phyloP scores from a whole-genome alignment of 495 filamentous ascomycete species.

The Talaromyces adpressus region DNA sequence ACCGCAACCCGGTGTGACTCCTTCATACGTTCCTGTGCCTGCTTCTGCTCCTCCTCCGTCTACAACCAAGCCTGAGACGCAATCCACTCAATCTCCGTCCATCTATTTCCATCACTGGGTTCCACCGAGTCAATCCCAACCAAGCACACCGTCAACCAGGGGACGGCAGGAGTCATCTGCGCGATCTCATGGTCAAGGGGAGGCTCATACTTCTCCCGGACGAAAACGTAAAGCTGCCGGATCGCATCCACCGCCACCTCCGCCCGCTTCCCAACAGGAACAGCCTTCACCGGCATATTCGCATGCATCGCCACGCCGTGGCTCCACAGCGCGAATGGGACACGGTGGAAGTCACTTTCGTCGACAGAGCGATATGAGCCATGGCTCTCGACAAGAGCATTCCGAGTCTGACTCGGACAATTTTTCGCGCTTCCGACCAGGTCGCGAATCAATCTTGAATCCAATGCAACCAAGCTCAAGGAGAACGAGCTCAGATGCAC shows the following conservation, averaged over 20 bases:
- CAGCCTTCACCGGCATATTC: neutral
- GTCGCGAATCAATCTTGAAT: neutral
- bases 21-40: conserved; percentile 23
- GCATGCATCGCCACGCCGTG: neutral
- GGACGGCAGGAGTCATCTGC: conserved; percentile 20
- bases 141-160: conserved; percentile 22
- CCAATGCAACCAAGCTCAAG: neutral
- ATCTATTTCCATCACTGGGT: conserved; percentile 93
- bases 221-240: conserved; percentile 37
- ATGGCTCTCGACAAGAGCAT: conserved; percentile 3
- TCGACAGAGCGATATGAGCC: conserved; percentile 4
- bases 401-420: conserved; percentile 2
- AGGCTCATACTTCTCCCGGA: conserved; percentile 29
- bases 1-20: conserved; percentile 21
- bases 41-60: conserved; percentile 41
- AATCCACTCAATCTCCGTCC: conserved; percentile 52
- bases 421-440: neutral
- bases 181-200: conserved; percentile 24
- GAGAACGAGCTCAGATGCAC: neutral
- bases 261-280: conserved; percentile 18
- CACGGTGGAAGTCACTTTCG: conserved; percentile 5
- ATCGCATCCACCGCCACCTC: conserved; percentile 28
- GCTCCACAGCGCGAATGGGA: neutral
- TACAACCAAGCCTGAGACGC: conserved; percentile 38
- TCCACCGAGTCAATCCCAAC: conserved; percentile 53